Conservation (phyloP, 495 filamentous ascomycete species). For the Penicillium paxilli region DNA sequence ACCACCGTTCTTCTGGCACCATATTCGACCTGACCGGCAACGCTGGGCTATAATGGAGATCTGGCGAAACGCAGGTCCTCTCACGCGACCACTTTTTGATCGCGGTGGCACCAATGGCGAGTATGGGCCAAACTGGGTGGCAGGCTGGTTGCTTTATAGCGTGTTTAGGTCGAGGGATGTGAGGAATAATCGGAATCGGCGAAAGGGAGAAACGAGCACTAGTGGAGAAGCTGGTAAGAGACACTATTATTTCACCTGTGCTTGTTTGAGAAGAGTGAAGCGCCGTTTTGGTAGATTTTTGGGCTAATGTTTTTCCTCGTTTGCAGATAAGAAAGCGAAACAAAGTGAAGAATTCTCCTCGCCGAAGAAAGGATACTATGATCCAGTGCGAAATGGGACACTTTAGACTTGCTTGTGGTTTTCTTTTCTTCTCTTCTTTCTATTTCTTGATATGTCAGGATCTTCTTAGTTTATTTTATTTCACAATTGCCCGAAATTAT, state of each 20-base stretch:
- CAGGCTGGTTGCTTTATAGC: slow-evolving; percentile 58
- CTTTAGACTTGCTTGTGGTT: no score
- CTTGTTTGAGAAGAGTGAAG: no score
- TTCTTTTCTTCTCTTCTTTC: no score
- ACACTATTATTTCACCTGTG: not conserved
- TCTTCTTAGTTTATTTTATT: slow-evolving; percentile 8
- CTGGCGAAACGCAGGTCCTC: slow-evolving; percentile 33
- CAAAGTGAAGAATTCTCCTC: slow-evolving; percentile 23
- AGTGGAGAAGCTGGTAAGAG: slow-evolving; percentile 30
- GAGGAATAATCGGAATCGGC: slow-evolving; percentile 51
- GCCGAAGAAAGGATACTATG: slow-evolving; percentile 43
- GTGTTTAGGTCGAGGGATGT: slow-evolving; percentile 59
- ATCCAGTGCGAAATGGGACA: slow-evolving; percentile 46
- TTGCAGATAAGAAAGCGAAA: slow-evolving; percentile 22
- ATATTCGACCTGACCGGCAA: slow-evolving; percentile 43
- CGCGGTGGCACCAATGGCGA: slow-evolving; percentile 39
- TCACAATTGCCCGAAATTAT: not conserved
- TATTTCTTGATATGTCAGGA: not conserved
- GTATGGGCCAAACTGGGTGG: slow-evolving; percentile 57
- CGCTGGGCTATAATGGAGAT: slow-evolving; percentile 43
- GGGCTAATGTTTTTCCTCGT: slow-evolving; percentile 10
- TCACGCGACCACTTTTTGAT: slow-evolving; percentile 41
- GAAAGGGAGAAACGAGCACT: slow-evolving; percentile 34
- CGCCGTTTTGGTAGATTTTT: no score
- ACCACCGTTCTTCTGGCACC: slow-evolving; percentile 50